Evolutionary conservation across 495 filamentous ascomycete species (phyloP), one percentile per base, ranked within the genome.

Genomic region (Penicilliopsis zonata): DNA sequence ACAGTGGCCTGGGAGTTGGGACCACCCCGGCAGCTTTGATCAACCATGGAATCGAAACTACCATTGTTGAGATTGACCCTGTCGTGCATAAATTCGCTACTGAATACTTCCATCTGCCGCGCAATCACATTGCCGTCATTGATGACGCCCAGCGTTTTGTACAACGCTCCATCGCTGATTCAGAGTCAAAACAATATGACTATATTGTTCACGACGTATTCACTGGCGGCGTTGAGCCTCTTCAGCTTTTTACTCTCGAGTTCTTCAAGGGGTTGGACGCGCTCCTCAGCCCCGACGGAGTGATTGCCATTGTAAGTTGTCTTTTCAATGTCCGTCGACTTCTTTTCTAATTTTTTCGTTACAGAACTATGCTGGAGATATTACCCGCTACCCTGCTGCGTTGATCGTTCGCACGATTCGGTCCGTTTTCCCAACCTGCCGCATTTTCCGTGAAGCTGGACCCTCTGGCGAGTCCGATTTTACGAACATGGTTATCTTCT

Each of bases 121-220:
- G 51, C 15, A 86, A 88, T 47, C 83, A 93, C 55, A 85, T 74
- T 1, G 65, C 80, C 18, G 68, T 82, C 36, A 82, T 95, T 41
- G 71, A 81, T 36, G 81, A 98, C 44, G 90, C 88, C 0, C 70
- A 84, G 5, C 55, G 59, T 15, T 94, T 86, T 55, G 82, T 86
- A 9, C 46, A 64, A 23, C 53, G 52, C 3, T 58, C 68, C n/a
- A 49, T 60, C 9, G 47, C 63, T 2, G 56, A 63, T 7, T 36
- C 61, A 1, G 38, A 50, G 2, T 47, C 58, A 19, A 50, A 67
- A 10, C 61, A 67, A 24, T 96, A 79, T 47, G 78, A 94, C 52
- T 96, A 93, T 61, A 86, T 98, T 47, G 64, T 98, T 38, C 90
- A 98, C 44, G 90, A 98, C 44, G 90, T 98, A n/a, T 98, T 98